Base-by-base conservation (phyloP, 306 rosid genomes). In the Dalbergia cochinchinensis region DNA sequence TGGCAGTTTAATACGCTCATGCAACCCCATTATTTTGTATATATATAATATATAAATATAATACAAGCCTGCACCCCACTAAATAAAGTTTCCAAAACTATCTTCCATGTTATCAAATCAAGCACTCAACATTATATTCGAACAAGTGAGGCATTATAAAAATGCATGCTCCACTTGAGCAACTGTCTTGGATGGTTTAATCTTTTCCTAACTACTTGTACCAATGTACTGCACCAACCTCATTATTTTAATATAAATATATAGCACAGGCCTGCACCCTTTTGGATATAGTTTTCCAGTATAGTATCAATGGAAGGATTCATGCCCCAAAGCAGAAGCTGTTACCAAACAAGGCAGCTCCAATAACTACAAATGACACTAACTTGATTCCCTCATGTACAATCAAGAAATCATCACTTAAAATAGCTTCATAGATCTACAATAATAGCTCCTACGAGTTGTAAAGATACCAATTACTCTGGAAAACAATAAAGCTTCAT, bases 401-500 rank as follows among this genome's bases (percentile, higher is more conserved):
- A 61, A 42, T 14, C 12, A 31, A 26, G 19, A 61, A 39, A 39
- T 14, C 2, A 44, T 51, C 67, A 54, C 9, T 16, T 71, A 78
- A 78, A 79, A 80, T 74, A 68, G 77, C 50, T 73, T 16, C 37
- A 59, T 51, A 73, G 18, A 59, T 39, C 77, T 78, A 73, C 64
- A 62, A 75, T 19, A 50, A 54, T 54, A 74, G 65, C 45, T 69
- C 58, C 78, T 79, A 44, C 22, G 71, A 6, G 53, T 83, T 69
- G 58, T 69, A 65, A 58, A 44, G 65, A 65, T 42, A 83, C 59
- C 77, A 73, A 35, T 4, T 26, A 69, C 73, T 51, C 65, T 63
- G 80, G 71, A 71, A 48, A 78, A 55, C 79, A 59, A 79, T 83
- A 66, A 69, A 70, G 75, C 7, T 54, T 15, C 74, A 74, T 34